phyloP scores from a whole-genome alignment of 768 basidiomycete genomes.

The Dioszegia aurantiaca region DNA sequence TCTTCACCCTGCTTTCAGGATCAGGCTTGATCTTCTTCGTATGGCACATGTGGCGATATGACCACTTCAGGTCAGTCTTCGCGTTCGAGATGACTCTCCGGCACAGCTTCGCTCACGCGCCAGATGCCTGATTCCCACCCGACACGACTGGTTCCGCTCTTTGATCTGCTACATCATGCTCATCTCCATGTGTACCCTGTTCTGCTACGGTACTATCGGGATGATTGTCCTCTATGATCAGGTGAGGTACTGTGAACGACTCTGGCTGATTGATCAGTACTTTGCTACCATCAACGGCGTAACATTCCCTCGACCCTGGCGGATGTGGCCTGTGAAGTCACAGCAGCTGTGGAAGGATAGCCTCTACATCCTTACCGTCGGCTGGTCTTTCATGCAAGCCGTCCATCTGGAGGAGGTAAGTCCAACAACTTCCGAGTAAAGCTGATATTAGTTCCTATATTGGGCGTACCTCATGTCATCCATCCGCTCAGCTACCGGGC shows the following conservation, averaged over 20 bases:
- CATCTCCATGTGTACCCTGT: slow-evolving; percentile 14
- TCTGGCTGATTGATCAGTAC: slow-evolving; percentile 26
- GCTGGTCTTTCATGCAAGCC: slow-evolving; percentile 35
- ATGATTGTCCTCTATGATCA: slow-evolving; percentile 26
- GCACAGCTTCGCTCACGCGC: background rate
- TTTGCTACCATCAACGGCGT: slow-evolving; percentile 21
- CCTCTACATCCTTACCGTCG: slow-evolving; percentile 26
- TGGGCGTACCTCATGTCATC: slow-evolving; percentile 38
- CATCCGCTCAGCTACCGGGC: slow-evolving; percentile 26
- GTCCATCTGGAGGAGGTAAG: slow-evolving; percentile 40
- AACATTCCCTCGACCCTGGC: slow-evolving; percentile 31
- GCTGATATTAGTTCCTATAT: slow-evolving; percentile 31
- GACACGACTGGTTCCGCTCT: slow-evolving; percentile 30
- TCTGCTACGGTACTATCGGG: slow-evolving; percentile 20
- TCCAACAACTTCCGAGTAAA: background rate
- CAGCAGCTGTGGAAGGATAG: slow-evolving; percentile 16
- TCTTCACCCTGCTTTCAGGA: slow-evolving; percentile 20
- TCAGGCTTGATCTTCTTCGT: slow-evolving; percentile 33
- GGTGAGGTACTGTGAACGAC: slow-evolving; percentile 16
- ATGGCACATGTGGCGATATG: slow-evolving; percentile 46
- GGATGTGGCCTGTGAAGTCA: slow-evolving; percentile 23
- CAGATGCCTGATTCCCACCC: slow-evolving; percentile 28
- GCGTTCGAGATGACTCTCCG: background rate
- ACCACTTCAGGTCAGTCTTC: slow-evolving; percentile 27
- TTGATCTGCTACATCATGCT: slow-evolving; percentile 29